Base-by-base conservation (phyloP, 257 asterid genomes). In the Henckelia pumila region DNA sequence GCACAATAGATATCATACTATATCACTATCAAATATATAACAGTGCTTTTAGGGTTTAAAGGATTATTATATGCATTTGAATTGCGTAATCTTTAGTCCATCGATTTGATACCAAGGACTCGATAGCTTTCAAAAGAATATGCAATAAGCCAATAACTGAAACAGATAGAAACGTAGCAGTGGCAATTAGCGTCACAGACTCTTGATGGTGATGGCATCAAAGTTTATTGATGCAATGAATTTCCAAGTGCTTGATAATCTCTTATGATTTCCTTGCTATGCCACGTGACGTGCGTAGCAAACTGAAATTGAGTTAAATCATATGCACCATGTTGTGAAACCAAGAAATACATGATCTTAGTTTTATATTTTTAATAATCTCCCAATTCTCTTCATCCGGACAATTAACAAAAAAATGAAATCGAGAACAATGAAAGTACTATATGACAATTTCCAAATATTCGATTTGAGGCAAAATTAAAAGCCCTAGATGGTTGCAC, bases 1-100 rank as follows among this genome's bases (percentile, higher is more conserved):
- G 67, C 28, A 57, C 35, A 47, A n/a, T 11, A 50, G 11, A 32
- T 17, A 30, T 69, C 50, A 52, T 30, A 23, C 52, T 59, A 24
- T 22, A 37, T 22, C 47, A 61, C 25, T 40, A 55, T 19, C 53
- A 59, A 29, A 49, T 59, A 57, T 50, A 61, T 44, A 44, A n/a
- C 26, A 7, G 55, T 47, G 55, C 21, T 47, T 47, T 47, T 16
- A 3, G 52, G 52, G 8, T 17, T 17, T 5, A 21, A 21, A 47
- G 2, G 55, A 16, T 47, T 47, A 11, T 47, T 47, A 17, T 16
- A 47, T 47, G 20, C 55, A 47, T 16, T 47, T 47, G 55, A 16
- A 47, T 44, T 16, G 20, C 7, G 3, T 26, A 24, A 30, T 6
- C 22, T 16, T 20, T 21, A 64, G 30, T 49, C 13, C 53, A 52